Percentiles rank a stretch among this genome's conserved stretches.
Conservation (phyloP, 441 rosid genomes). For the Erodium trifolium region DNA sequence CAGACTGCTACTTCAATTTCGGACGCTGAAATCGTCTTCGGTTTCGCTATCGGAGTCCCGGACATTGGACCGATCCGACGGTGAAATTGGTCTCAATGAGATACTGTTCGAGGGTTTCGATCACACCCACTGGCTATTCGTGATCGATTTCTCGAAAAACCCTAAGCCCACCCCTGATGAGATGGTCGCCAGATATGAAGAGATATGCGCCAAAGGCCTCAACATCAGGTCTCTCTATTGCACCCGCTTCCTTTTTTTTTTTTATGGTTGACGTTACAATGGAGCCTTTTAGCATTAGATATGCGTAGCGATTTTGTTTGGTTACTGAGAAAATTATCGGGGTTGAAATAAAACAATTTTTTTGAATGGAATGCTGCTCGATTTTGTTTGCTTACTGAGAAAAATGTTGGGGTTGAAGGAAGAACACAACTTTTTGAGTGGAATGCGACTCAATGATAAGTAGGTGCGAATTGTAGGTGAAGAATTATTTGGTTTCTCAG, state of each 20-base stretch:
- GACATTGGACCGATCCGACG: slow-evolving; percentile 40
- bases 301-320: neutral
- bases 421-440: too few species aligned
- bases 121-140: slow-evolving; percentile 67
- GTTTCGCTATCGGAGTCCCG: slow-evolving; percentile 21
- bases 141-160: slow-evolving; percentile 59
- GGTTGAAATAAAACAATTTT: too few species aligned
- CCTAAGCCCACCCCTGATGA: slow-evolving; percentile 43
- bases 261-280: too few species aligned
- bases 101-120: slow-evolving; percentile 72
- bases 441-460: too few species aligned
- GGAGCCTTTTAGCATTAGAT: too few species aligned
- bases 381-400: neutral
- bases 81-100: slow-evolving; percentile 54
- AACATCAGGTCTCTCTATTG: slow-evolving; percentile 33
- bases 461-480: neutral
- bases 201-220: slow-evolving; percentile 58
- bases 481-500: too few species aligned
- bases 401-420: neutral
- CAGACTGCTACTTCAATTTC: slow-evolving; percentile 18
- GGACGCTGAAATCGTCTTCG: slow-evolving; percentile 22
- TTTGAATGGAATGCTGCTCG: too few species aligned
- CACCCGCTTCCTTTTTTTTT: neutral
- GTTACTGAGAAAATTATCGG: neutral
- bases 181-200: slow-evolving; percentile 58